Evolutionary conservation across 345 rosid genomes (phyloP), one percentile per base, ranked within the genome.

Genomic region (Murraya paniculata): DNA sequence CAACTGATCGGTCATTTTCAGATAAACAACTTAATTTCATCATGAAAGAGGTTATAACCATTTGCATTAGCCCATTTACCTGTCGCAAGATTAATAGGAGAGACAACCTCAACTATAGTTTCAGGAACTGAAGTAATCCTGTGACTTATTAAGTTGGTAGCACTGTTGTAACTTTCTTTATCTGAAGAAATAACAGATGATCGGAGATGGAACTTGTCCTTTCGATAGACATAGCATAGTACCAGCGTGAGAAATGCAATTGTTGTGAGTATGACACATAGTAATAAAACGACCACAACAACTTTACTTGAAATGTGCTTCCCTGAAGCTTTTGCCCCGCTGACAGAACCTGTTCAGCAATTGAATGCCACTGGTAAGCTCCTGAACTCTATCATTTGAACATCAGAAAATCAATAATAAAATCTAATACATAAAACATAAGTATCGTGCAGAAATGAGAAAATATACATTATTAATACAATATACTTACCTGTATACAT

Each of bases 131-230:
- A 86, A 14, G 87, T 82, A 79, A 79, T 82, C 86, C 81, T 90
- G 28, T 77, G 87, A 75, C 82, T 87, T 77, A 95, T 87, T 71
- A 95, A 88, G 90, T 91, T 90, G 57, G 94, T 81, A 77, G 89
- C 87, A 85, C 99, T 96, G 31, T 85, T 86, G 93, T 83, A 92
- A 77, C 99, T 91, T 77, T 88, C 95, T 81, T 82, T 90, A 80
- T 92, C 98, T 5, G 94, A 86, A 25, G 89, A 88, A 75, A 89
- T 88, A 31, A 81, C 70, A 58, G 95, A 86, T 14, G 78, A 76
- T 76, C 75, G 90, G 79, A 82, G 77, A 70, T 69, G 81, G 78
- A 78, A 77, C 73, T 81, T 90, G 71, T 86, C 91, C 84, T 81
- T 91, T 68, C 85, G 83, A 73, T 67, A 85, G 62, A 96, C 33